A percentile compares a stretch with the other conserved stretches of the same genome.
phyloP scores from a whole-genome alignment of 2,329 filamentous ascomycete species.

The Eutypa lata region DNA sequence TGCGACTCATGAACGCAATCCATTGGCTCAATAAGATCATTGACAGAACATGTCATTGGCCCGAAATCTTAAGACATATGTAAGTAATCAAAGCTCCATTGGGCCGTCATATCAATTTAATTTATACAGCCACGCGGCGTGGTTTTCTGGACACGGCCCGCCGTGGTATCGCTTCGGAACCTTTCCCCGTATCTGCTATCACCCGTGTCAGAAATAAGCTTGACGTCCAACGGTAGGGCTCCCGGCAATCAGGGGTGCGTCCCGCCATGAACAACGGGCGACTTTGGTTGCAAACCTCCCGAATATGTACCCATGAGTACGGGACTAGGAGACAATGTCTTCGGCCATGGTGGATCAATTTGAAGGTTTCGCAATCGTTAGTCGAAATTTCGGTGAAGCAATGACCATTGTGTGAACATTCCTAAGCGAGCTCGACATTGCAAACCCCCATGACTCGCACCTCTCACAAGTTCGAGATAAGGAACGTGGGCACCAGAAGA shows the following conservation, averaged over 20 bases:
- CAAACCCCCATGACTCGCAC: background rate
- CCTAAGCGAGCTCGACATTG: background rate
- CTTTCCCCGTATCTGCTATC: background rate
- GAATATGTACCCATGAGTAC: too few species aligned
- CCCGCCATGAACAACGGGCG: background rate
- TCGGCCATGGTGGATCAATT: too few species aligned
- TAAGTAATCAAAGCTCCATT: background rate
- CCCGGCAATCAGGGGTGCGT: background rate
- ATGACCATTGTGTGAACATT: background rate
- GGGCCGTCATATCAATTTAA: background rate
- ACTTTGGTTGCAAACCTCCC: too few species aligned
- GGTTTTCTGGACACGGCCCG: background rate
- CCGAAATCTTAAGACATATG: background rate
- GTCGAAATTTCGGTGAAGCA: background rate
- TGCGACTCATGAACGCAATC: slow-evolving; percentile 5
- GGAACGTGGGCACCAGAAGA: background rate
- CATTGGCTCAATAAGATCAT: background rate
- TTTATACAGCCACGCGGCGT: background rate
- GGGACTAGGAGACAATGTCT: too few species aligned
- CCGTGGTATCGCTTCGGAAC: background rate
- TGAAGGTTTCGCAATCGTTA: too few species aligned
- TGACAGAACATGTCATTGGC: background rate
- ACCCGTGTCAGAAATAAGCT: background rate
- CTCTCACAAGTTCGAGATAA: background rate
- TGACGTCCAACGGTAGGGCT: background rate